phyloP scores from a whole-genome alignment of 2,329 filamentous ascomycete species.

The Xylaria digitata region DNA sequence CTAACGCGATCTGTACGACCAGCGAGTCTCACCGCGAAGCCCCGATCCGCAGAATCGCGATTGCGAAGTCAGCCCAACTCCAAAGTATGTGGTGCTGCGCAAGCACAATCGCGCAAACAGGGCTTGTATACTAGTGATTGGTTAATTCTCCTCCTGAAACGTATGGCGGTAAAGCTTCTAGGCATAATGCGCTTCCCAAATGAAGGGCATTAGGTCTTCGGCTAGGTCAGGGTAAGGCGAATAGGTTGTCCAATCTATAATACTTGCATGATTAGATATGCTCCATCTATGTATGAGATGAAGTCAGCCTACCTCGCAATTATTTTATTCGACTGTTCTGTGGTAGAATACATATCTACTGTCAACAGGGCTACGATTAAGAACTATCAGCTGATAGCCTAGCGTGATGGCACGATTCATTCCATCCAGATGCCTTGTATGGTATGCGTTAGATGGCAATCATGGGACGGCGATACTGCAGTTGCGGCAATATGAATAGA shows the following conservation, averaged over 20 bases:
- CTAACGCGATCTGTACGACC: not conserved
- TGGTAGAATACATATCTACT: not conserved
- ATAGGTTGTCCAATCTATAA: not conserved
- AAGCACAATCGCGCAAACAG: not conserved
- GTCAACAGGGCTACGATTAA: not conserved
- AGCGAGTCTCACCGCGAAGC: not conserved
- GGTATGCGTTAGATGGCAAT: conserved; percentile 7
- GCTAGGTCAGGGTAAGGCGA: not conserved
- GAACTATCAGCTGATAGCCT: not conserved
- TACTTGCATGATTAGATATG: not conserved
- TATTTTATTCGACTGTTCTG: not conserved
- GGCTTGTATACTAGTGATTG: conserved; percentile 2
- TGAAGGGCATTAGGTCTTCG: not conserved
- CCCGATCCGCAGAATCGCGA: not conserved
- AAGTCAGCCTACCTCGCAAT: not conserved
- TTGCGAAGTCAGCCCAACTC: not conserved
- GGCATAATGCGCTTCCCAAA: not conserved
- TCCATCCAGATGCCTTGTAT: not conserved
- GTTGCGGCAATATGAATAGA: conserved; percentile 3
- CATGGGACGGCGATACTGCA: not conserved
- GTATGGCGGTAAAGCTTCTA: not conserved
- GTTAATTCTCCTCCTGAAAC: not conserved
- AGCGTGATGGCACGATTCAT: not conserved
- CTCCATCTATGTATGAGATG: not conserved
- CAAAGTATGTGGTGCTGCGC: not conserved